Evolutionary conservation across 2,329 filamentous ascomycete species (phyloP), one percentile per base, ranked within the genome.

Genomic region (Cytospora piceae): DNA sequence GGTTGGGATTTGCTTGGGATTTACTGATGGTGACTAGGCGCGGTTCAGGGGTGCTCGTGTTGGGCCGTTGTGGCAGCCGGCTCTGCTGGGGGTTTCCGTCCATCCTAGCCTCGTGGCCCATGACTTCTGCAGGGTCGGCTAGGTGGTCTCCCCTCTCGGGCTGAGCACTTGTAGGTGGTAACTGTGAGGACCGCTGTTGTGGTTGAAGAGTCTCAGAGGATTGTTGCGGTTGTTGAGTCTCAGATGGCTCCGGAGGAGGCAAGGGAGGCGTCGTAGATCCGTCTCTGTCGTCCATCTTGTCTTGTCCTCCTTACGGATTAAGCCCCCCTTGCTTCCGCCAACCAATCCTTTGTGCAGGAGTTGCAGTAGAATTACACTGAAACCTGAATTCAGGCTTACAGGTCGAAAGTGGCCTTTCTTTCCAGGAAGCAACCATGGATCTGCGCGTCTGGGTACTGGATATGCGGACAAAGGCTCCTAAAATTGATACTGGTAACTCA

Each of bases 1-100:
- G 79, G 32, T 77, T 80, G 66, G 71, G 75, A 42, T 70, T 70
- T 42, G 29, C 72, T 69, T 22, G 71, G 61, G 61, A 34, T 5
- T 58, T 64, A 31, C 58, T 56, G 14, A 61, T 56, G 12, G 49
- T 49, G 46, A 67, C 58, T 14, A 61, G 70, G 70, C 54, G 52
- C 20, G 63, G 59, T 56, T 68, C 63, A 24, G 63, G 56, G 9
- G 59, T 63, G 42, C 53, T 69, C 46, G 51, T 56, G 49, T 37
- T 62, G 37, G 54, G 42, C 58, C 42, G 62, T 34, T 55, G 68
- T 59, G 66, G 59, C 20, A 63, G 56, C 60, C 46, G 72, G 58
- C 69, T 71, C 15, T 73, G 61, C 39, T 57, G 72, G 27, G 67
- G 62, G 29, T 61, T 64, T 55, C 68, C 69, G 34, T 67, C 27